phyloP scores from a whole-genome alignment of 2,329 filamentous ascomycete genomes.

The Arthroderma sp. region DNA sequence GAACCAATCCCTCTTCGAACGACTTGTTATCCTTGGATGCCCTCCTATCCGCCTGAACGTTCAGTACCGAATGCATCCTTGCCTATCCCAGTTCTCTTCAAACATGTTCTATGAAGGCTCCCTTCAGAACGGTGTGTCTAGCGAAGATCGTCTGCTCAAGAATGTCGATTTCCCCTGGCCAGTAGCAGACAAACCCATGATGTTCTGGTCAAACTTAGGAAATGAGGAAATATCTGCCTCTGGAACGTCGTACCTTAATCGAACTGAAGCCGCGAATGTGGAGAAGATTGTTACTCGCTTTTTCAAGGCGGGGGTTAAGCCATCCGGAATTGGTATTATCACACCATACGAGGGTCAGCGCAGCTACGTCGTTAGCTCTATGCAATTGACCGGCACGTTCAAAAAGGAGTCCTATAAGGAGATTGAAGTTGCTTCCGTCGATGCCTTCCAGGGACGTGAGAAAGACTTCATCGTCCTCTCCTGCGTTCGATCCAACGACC shows the following conservation, averaged over 20 bases:
- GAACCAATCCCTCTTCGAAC: constrained; percentile 97
- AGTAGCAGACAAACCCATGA: constrained; percentile 88
- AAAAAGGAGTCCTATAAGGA: constrained; percentile 99
- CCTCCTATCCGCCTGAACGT: constrained; percentile 88
- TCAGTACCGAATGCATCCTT: constrained; percentile 98
- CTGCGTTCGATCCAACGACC: constrained; percentile 95
- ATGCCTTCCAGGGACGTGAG: constrained; percentile 96
- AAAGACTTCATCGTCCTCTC: constrained; percentile 98
- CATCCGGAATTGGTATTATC: constrained; percentile 88
- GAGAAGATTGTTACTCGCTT: constrained; percentile 98
- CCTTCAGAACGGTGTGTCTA: constrained; percentile 89
- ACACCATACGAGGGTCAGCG: constrained; percentile 97
- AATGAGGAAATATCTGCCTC: constrained; percentile 97
- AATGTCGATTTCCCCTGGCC: constrained; percentile 99
- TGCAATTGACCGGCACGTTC: constrained; percentile 94
- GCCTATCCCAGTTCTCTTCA: constrained; percentile 89
- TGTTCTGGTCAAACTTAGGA: constrained; percentile 98
- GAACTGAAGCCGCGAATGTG: constrained; percentile 91
- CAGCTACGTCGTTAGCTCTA: constrained; percentile 97
- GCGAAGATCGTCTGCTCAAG: constrained; percentile 71
- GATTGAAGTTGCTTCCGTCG: constrained; percentile 93
- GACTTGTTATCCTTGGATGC: constrained; percentile 80
- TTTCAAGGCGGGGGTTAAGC: constrained; percentile 97
- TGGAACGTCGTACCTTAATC: constrained; percentile 94
- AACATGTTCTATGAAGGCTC: constrained; percentile 99